These are phyloP conservation scores for Tricholomella constricta DNA, from an alignment of 768 basidiomycete genomes.

Conservation along the genomic window DNA sequence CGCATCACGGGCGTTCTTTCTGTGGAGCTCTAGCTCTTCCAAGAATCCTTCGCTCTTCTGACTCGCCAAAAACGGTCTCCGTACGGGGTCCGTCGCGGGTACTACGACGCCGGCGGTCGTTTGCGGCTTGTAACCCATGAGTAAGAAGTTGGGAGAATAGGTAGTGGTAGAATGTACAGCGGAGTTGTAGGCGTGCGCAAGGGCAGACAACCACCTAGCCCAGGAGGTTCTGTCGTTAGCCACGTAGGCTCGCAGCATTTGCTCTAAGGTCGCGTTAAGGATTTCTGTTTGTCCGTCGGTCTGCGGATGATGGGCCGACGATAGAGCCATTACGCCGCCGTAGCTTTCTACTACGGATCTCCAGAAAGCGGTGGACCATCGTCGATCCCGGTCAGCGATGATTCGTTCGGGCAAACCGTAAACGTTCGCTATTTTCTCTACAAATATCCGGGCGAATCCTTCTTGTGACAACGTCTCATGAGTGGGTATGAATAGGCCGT, in stretches of 20 bases:
- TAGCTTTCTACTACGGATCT: conserved; percentile 6
- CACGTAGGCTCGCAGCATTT: conserved; percentile 31
- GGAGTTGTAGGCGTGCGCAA: conserved; percentile 34
- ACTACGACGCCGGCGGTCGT: too few species aligned
- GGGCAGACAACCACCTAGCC: conserved; percentile 24
- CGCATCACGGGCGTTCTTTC: not conserved
- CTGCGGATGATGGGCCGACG: conserved; percentile 29
- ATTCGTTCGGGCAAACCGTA: not conserved
- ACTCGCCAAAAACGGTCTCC: too few species aligned
- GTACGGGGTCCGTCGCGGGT: too few species aligned
- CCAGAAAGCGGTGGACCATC: conserved; percentile 2
- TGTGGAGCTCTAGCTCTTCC: not conserved
- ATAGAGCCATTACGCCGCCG: not conserved
- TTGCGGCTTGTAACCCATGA: conserved; percentile 29
- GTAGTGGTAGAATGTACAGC: conserved; percentile 25
- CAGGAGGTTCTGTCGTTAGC: conserved; percentile 24
- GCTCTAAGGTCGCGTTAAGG: not conserved
- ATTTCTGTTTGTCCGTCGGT: conserved; percentile 34
- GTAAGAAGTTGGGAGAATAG: conserved; percentile 26
- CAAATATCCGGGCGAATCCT: not conserved
- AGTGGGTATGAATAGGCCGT: not conserved
- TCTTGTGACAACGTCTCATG: not conserved
- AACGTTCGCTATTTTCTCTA: not conserved
- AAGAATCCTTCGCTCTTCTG: not conserved
- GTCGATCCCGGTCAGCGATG: not conserved